These are phyloP conservation scores for Furcasterigmium furcatum DNA, from an alignment of 2,329 filamentous ascomycete genomes.

Conservation along the genomic window DNA sequence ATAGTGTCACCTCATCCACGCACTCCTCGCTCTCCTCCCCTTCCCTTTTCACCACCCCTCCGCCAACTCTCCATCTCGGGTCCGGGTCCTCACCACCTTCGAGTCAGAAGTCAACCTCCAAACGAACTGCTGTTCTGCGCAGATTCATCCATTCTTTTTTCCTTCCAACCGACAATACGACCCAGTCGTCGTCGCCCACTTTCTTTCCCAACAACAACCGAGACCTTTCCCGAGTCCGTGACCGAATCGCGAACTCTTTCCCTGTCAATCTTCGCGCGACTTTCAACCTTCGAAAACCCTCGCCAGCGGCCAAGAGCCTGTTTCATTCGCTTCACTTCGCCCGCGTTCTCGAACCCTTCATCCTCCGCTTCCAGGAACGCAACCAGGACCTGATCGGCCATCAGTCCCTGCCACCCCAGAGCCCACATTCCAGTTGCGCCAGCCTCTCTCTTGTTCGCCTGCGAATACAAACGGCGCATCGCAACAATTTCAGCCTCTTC, in stretches of 20 bases:
- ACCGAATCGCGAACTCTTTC: too few species aligned
- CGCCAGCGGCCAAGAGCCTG: background rate
- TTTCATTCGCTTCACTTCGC: background rate
- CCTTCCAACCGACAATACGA: background rate
- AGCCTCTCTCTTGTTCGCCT: background rate
- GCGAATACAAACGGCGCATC: background rate
- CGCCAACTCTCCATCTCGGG: slow-evolving; percentile 4
- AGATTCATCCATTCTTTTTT: slow-evolving; percentile 15
- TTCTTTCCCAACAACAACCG: background rate
- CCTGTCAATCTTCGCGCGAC: background rate
- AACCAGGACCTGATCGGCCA: background rate
- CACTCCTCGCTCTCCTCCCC: background rate
- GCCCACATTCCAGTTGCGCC: background rate
- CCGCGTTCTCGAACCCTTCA: background rate
- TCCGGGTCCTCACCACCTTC: slow-evolving; percentile 1
- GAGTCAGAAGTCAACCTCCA: slow-evolving; percentile 1
- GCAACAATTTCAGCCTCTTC: too few species aligned
- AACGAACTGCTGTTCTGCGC: slow-evolving; percentile 4
- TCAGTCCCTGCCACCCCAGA: background rate
- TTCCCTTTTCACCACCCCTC: slow-evolving; percentile 1
- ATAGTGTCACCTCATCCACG: background rate
- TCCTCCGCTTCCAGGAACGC: background rate
- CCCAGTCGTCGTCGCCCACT: background rate
- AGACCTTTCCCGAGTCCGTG: too few species aligned
- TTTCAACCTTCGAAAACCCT: background rate